phyloP scores from a whole-genome alignment of 2,329 filamentous ascomycete species.

The Chrysosporium keratinophilum region DNA sequence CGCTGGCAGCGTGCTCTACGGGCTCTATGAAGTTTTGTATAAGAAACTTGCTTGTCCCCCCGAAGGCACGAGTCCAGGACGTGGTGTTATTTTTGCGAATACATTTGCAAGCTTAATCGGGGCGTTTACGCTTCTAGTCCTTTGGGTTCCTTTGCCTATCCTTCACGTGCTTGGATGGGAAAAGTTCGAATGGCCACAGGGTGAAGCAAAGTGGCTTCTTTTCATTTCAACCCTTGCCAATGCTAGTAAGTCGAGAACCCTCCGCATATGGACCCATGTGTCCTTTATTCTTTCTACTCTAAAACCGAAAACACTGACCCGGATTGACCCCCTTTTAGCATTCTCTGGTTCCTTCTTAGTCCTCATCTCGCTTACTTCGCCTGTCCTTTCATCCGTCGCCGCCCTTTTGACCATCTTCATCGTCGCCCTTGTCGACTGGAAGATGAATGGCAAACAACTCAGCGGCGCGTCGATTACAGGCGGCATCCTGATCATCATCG shows the following conservation, averaged over 20 bases:
- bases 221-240: slow-evolving; percentile 73
- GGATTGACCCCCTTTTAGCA: slow-evolving; percentile 25
- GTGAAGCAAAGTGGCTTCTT: slow-evolving; percentile 69
- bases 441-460: slow-evolving; percentile 67
- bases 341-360: slow-evolving; percentile 92
- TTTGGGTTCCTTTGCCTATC: slow-evolving; percentile 86
- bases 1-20: slow-evolving; percentile 80
- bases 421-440: slow-evolving; percentile 83
- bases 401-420: slow-evolving; percentile 94
- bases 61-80: slow-evolving; percentile 69
- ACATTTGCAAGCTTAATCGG: slow-evolving; percentile 83
- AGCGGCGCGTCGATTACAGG: slow-evolving; percentile 66
- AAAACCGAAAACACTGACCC: slow-evolving; percentile 9
- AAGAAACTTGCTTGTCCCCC: slow-evolving; percentile 89
- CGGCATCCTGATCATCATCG: slow-evolving; percentile 76
- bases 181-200: slow-evolving; percentile 68
- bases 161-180: slow-evolving; percentile 71
- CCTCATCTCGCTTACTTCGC: slow-evolving; percentile 82
- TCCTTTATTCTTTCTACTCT: background rate
- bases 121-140: slow-evolving; percentile 67
- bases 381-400: slow-evolving; percentile 84
- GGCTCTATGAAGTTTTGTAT: slow-evolving; percentile 94
- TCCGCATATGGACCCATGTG: background rate
- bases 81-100: slow-evolving; percentile 94
- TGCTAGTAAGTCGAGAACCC: slow-evolving; percentile 49